These are phyloP conservation scores for Rhytidhysteron rufulum DNA, from an alignment of 2,329 filamentous ascomycete species.

Conservation along the genomic window DNA sequence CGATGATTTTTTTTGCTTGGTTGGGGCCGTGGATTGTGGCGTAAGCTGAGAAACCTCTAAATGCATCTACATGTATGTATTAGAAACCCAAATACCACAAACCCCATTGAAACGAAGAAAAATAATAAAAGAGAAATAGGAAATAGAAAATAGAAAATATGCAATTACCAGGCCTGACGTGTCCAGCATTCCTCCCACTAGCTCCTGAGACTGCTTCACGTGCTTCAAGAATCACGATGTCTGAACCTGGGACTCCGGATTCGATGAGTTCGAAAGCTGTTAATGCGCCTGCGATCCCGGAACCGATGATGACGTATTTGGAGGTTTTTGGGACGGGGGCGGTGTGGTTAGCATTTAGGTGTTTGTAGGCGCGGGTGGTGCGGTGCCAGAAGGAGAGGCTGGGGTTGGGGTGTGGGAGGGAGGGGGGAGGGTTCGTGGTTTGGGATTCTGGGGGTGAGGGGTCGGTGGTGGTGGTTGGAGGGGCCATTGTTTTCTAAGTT, in stretches of 20 bases:
- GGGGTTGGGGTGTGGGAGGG: conserved; percentile 4
- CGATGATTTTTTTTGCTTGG: conserved; percentile 46
- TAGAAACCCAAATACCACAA: too few relatives aligned
- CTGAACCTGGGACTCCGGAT: conserved; percentile 26
- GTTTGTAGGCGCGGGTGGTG: conserved; percentile 41
- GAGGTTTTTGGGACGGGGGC: conserved; percentile 22
- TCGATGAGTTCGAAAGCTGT: conserved; percentile 41
- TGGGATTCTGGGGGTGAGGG: background rate
- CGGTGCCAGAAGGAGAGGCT: conserved; percentile 45
- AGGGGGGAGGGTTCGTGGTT: background rate
- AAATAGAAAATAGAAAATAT: too few relatives aligned
- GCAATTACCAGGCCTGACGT: conserved; percentile 11
- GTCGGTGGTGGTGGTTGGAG: background rate
- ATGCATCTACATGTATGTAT: too few relatives aligned
- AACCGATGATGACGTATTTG: conserved; percentile 41
- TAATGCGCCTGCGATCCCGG: conserved; percentile 41
- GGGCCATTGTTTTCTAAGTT: too few relatives aligned
- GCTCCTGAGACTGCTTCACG: conserved; percentile 45
- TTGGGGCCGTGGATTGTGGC: conserved; percentile 39
- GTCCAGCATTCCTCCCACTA: conserved; percentile 44
- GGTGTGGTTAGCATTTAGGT: conserved; percentile 38
- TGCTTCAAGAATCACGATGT: conserved; percentile 42
- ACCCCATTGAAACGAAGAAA: too few relatives aligned
- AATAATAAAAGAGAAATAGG: too few relatives aligned
- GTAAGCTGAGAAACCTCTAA: conserved; percentile 47